A percentile compares a stretch with the other conserved stretches of the same genome.
Evolutionary conservation across 257 asterid species (phyloP).

Genomic region (Knoxia roxburghii): DNA sequence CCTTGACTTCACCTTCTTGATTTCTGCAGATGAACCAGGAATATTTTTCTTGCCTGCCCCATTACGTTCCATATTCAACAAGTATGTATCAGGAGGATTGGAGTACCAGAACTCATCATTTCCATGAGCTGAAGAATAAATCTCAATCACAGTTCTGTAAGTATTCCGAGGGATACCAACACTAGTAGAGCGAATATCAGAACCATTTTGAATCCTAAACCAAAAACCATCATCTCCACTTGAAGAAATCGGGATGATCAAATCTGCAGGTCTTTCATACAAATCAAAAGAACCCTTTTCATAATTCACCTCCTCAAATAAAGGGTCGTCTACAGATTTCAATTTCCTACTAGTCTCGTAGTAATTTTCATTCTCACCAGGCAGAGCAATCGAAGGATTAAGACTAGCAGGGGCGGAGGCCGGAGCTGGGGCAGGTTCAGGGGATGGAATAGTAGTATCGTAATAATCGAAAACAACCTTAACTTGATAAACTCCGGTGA

Average conservation of each 20-base stretch:
- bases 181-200: conserved; percentile 31
- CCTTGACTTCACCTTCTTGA: conserved; percentile 31
- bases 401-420: not conserved
- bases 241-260: conserved; percentile 60
- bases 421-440: not conserved
- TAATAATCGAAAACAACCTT: conserved; percentile 58
- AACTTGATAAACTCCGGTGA: conserved; percentile 53
- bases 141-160: conserved; percentile 69
- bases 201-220: conserved; percentile 57
- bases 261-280: conserved; percentile 61
- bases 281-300: conserved; percentile 24
- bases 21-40: conserved; percentile 46
- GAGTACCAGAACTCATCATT: conserved; percentile 90
- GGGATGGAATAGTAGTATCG: not conserved
- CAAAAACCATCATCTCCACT: conserved; percentile 53
- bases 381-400: conserved; percentile 1
- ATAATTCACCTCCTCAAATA: not conserved
- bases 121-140: conserved; percentile 71
- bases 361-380: conserved; percentile 3
- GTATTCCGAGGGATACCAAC: conserved; percentile 54
- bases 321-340: conserved; percentile 10
- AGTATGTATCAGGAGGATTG: conserved; percentile 74
- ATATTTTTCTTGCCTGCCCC: conserved; percentile 74
- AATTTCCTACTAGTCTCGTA: conserved; percentile 17
- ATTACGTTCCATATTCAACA: conserved; percentile 41